Percentiles rank a stretch among this genome's conserved stretches.
These are phyloP conservation scores for Glebionis coronaria DNA, from an alignment of 129 eudicot species.

Conservation along the genomic window DNA sequence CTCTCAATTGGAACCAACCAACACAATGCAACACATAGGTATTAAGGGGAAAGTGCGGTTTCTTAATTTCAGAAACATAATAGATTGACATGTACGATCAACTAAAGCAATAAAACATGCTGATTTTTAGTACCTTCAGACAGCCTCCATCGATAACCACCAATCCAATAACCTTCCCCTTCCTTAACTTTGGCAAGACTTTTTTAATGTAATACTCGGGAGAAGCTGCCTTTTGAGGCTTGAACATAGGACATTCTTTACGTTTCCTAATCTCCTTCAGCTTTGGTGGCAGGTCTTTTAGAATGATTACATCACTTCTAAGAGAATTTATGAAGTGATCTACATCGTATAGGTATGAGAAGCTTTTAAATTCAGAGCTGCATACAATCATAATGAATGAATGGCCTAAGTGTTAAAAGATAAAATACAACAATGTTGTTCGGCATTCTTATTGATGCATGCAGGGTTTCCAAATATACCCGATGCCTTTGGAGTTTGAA, in stretches of 20 bases:
- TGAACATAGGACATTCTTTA: conserved; percentile 4
- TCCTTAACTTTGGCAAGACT: conserved; percentile 56
- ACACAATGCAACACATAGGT: not conserved
- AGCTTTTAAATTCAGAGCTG: conserved; percentile 73
- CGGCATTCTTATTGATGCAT: not conserved
- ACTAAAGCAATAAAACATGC: too few species aligned
- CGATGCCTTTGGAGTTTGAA: conserved; percentile 59
- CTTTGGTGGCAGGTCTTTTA: conserved; percentile 46
- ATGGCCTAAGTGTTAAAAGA: not conserved
- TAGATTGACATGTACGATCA: not conserved
- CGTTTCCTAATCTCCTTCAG: too few species aligned
- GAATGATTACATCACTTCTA: conserved; percentile 58
- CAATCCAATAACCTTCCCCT: conserved; percentile 59
- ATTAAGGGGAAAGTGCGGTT: not conserved
- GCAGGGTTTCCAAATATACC: conserved; percentile 38
- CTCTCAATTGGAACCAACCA: not conserved
- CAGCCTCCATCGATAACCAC: conserved; percentile 71
- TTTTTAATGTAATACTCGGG: conserved; percentile 53
- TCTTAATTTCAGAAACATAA: not conserved
- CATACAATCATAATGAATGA: conserved; percentile 7
- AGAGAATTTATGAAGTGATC: conserved; percentile 64
- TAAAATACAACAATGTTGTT: not conserved
- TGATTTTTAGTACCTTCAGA: conserved; percentile 56
- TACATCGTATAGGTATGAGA: conserved; percentile 73
- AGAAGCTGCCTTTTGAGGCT: conserved; percentile 53